phyloP scores from a whole-genome alignment of 83 land plant species.

The Picea engelmannii region DNA sequence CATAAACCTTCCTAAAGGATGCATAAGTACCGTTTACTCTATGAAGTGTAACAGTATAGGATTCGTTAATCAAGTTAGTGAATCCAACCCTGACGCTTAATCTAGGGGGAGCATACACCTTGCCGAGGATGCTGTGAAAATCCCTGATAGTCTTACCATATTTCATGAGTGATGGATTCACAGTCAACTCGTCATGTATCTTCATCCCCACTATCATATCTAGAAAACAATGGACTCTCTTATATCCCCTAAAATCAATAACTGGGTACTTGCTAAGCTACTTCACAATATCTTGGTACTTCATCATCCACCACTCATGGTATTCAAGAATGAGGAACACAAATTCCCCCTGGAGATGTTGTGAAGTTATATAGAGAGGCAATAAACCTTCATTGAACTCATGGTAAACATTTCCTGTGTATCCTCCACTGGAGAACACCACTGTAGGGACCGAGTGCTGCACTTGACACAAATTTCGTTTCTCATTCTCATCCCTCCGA shows the following conservation, averaged over 20 bases:
- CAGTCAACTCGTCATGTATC: constrained; percentile 54
- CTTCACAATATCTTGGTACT: constrained; percentile 42
- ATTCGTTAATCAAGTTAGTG: too few species aligned
- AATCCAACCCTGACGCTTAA: background rate
- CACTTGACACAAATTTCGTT: too few species aligned
- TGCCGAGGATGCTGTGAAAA: constrained; percentile 51
- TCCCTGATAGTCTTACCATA: constrained; percentile 32
- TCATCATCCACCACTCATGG: constrained; percentile 58
- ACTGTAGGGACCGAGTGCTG: too few species aligned
- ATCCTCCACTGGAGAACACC: too few species aligned
- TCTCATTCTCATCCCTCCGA: too few species aligned
- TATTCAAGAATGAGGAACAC: background rate
- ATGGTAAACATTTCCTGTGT: too few species aligned
- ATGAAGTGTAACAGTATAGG: too few species aligned
- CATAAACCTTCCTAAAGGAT: too few species aligned
- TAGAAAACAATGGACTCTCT: constrained; percentile 52
- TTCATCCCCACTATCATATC: constrained; percentile 45
- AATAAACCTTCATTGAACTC: too few species aligned
- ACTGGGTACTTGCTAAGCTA: constrained; percentile 43
- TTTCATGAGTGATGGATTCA: constrained; percentile 18
- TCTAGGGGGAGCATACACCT: constrained; percentile 20
- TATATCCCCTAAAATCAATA: constrained; percentile 37
- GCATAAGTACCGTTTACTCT: too few species aligned
- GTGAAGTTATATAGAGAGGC: too few species aligned
- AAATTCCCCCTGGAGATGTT: too few species aligned